phyloP scores from a whole-genome alignment of 2,329 filamentous ascomycete genomes.

The Nemania diffusa region DNA sequence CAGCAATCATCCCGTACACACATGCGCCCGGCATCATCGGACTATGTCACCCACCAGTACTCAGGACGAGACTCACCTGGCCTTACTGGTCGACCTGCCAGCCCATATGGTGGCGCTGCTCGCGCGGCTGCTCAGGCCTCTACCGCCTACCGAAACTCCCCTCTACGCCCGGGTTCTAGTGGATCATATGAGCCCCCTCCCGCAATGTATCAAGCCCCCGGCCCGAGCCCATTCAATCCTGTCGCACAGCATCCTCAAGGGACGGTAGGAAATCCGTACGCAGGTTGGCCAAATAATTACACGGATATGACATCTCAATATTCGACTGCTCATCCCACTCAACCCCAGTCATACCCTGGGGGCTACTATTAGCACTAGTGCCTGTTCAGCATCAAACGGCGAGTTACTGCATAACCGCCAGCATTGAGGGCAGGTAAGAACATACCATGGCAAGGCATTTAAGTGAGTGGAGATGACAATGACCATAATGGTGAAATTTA shows the following conservation, averaged over 20 bases:
- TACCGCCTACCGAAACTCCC: slow-evolving; percentile 62
- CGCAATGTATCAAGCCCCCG: slow-evolving; percentile 46
- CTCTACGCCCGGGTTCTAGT: slow-evolving; percentile 61
- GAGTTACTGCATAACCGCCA: background rate
- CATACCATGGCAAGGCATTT: background rate
- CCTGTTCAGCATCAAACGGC: background rate
- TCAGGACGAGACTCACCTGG: slow-evolving; percentile 45
- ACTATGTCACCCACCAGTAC: slow-evolving; percentile 51
- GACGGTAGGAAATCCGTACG: slow-evolving; percentile 37
- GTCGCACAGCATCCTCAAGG: slow-evolving; percentile 38
- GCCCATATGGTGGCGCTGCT: slow-evolving; percentile 57
- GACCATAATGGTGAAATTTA: background rate
- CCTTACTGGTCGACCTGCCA: slow-evolving; percentile 54
- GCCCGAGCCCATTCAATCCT: slow-evolving; percentile 44
- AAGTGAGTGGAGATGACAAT: background rate
- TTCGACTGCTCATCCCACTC: slow-evolving; percentile 21
- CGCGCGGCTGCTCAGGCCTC: slow-evolving; percentile 53
- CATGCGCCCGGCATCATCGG: slow-evolving; percentile 56
- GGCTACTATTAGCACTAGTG: slow-evolving; percentile 26
- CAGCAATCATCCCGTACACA: slow-evolving; percentile 49
- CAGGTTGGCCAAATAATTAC: slow-evolving; percentile 43
- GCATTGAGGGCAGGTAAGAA: background rate
- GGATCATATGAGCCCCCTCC: slow-evolving; percentile 57
- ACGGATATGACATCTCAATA: slow-evolving; percentile 33
- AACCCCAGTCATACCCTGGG: slow-evolving; percentile 34